Conservation (phyloP, 192 early-diverging fungal genomes). For the Dissophora ornata region DNA sequence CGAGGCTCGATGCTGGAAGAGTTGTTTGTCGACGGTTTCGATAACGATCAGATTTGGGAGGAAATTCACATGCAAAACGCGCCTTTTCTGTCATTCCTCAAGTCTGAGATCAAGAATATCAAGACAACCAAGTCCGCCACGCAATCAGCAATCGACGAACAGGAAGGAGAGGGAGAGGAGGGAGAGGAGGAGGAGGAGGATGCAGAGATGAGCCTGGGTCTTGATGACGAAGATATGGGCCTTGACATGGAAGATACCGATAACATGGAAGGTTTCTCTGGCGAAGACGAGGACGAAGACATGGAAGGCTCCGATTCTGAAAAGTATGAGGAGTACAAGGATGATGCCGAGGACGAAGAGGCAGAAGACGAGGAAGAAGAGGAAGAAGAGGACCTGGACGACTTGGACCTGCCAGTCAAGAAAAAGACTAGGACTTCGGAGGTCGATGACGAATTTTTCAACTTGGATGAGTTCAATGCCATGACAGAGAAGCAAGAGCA, state of each 20-base stretch:
- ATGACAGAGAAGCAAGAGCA: slow-evolving; percentile 72
- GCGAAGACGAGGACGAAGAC: slow-evolving; percentile 38
- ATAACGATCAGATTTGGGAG: slow-evolving; percentile 93
- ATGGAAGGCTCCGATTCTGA: slow-evolving; percentile 49
- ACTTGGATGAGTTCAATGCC: slow-evolving; percentile 91
- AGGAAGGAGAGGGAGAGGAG: slow-evolving; percentile 54
- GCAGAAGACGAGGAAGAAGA: slow-evolving; percentile 56
- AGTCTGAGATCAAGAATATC: slow-evolving; percentile 56
- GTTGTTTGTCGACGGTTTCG: slow-evolving; percentile 77
- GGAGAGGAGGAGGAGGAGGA: slow-evolving; percentile 58
- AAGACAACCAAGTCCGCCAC: slow-evolving; percentile 55
- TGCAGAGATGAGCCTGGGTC: slow-evolving; percentile 56
- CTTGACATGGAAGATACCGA: slow-evolving; percentile 57
- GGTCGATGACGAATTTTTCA: slow-evolving; percentile 96
- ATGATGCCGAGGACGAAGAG: slow-evolving; percentile 54
- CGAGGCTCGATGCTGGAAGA: slow-evolving; percentile 65
- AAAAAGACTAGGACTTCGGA: slow-evolving; percentile 64
- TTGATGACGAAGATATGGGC: slow-evolving; percentile 55
- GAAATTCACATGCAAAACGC: slow-evolving; percentile 88
- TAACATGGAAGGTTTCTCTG: slow-evolving; percentile 49
- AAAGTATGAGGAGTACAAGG: slow-evolving; percentile 38
- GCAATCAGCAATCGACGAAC: slow-evolving; percentile 24
- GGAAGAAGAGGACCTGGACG: slow-evolving; percentile 56
- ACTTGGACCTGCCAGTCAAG: slow-evolving; percentile 55
- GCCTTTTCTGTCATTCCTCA: slow-evolving; percentile 77